Conservation (phyloP, 805 yeast genomes). For the Brettanomyces anomalus region DNA sequence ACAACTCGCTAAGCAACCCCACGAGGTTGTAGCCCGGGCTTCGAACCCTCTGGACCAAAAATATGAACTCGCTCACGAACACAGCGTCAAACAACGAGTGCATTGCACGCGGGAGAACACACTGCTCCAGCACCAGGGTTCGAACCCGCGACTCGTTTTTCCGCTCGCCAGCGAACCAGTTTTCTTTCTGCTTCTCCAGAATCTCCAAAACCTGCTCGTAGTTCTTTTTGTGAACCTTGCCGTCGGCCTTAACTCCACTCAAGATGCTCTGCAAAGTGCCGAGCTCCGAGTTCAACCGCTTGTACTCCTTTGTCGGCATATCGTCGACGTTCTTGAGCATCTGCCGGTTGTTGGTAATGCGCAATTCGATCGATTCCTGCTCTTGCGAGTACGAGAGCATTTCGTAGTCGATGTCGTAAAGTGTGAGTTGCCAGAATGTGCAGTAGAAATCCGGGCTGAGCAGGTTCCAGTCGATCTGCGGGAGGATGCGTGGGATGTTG, state of each 20-base stretch:
- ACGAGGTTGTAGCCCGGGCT: slow-evolving; percentile 29
- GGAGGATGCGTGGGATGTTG: slow-evolving; percentile 9
- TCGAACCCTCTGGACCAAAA: slow-evolving; percentile 34
- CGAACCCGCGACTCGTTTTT: neutral
- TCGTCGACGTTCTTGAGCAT: slow-evolving; percentile 26
- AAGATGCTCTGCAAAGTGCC: slow-evolving; percentile 20
- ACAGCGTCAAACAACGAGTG: slow-evolving; percentile 82
- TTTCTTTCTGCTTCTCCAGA: slow-evolving; percentile 19
- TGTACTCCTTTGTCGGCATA: slow-evolving; percentile 11
- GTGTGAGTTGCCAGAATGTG: slow-evolving; percentile 64
- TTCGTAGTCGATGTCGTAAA: slow-evolving; percentile 61
- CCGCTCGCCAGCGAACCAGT: slow-evolving; percentile 30
- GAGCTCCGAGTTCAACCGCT: slow-evolving; percentile 22
- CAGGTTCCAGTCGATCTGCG: slow-evolving; percentile 14
- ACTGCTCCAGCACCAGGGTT: slow-evolving; percentile 41
- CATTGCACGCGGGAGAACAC: slow-evolving; percentile 67
- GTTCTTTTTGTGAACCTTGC: slow-evolving; percentile 36
- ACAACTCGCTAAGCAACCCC: slow-evolving; percentile 36
- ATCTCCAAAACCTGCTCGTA: slow-evolving; percentile 22
- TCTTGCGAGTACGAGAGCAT: slow-evolving; percentile 41
- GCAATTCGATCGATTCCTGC: slow-evolving; percentile 29
- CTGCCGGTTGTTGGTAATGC: slow-evolving; percentile 27
- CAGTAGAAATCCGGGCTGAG: slow-evolving; percentile 38
- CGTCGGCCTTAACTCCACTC: slow-evolving; percentile 29
- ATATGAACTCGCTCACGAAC: slow-evolving; percentile 53